phyloP scores from a whole-genome alignment of 257 asterid species.

The Solanum pennellii region DNA sequence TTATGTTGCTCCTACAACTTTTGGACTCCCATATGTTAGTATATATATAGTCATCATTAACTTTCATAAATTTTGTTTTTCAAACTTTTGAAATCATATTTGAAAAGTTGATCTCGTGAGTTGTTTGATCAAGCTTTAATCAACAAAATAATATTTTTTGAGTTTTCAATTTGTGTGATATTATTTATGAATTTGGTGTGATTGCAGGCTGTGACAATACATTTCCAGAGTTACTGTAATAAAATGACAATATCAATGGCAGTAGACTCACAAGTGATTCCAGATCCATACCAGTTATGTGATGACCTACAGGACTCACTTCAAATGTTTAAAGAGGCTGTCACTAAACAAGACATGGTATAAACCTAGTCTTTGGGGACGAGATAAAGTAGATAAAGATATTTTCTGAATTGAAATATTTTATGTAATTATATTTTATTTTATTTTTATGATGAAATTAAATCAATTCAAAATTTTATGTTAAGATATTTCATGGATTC shows the following conservation, averaged over 20 bases:
- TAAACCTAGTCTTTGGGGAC: neutral
- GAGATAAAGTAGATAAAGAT: too few species aligned
- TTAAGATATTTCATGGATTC: neutral
- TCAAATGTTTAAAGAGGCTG: conserved; percentile 11
- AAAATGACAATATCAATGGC: conserved; percentile 27
- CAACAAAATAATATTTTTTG: too few species aligned
- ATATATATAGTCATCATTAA: neutral
- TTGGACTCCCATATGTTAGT: conserved; percentile 30
- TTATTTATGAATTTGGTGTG: neutral
- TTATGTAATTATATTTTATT: too few species aligned
- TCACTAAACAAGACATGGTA: neutral
- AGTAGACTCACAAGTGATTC: conserved; percentile 24
- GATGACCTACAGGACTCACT: conserved; percentile 25
- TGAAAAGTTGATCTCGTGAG: neutral
- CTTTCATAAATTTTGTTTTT: neutral
- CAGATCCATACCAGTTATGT: conserved; percentile 30
- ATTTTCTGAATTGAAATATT: too few species aligned
- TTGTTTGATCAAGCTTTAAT: neutral
- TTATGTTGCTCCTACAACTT: conserved; percentile 30
- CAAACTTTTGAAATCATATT: neutral
- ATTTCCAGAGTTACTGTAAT: conserved; percentile 24
- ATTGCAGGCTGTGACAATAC: conserved; percentile 13
- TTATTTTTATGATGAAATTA: neutral
- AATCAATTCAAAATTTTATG: too few species aligned
- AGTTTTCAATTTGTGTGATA: neutral